These are phyloP conservation scores for Pyronema domesticum DNA, from an alignment of 495 filamentous ascomycete species.

Conservation along the genomic window DNA sequence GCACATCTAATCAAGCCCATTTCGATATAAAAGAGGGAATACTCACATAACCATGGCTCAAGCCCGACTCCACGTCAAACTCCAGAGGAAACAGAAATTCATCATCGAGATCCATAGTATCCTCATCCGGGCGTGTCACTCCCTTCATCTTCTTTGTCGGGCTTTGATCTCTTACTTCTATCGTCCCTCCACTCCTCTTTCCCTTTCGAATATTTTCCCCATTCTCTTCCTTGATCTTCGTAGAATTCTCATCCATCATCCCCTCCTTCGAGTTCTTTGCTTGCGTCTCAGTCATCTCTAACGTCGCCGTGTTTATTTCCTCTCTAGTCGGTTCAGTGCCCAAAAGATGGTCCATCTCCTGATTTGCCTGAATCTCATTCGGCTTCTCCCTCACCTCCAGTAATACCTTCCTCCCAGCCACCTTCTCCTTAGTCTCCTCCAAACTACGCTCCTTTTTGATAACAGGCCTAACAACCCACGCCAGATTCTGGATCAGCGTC, in stretches of 20 bases:
- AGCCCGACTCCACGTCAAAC: no score
- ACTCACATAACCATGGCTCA: no score
- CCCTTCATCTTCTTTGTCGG: no score
- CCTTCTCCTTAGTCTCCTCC: constrained; percentile 1
- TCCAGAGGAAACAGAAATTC: no score
- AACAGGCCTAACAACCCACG: constrained; percentile 31
- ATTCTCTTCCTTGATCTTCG: not conserved
- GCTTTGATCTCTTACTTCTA: no score
- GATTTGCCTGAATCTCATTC: no score
- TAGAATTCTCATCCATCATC: not conserved
- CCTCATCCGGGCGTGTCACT: no score
- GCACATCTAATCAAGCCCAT: no score
- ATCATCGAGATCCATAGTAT: no score
- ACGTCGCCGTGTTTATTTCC: constrained; percentile 15
- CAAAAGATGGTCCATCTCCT: no score
- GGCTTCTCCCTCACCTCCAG: constrained; percentile 24
- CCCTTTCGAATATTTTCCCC: not conserved
- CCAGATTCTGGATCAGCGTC: constrained; percentile 29
- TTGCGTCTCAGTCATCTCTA: constrained; percentile 15
- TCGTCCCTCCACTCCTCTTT: not conserved
- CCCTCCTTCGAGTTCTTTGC: not conserved
- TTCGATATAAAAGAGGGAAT: no score
- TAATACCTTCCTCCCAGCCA: constrained; percentile 32
- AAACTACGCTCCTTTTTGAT: constrained; percentile 29
- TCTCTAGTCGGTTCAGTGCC: constrained; percentile 1